These are phyloP conservation scores for Aureobasidium zeae DNA, from an alignment of 2,329 filamentous ascomycete species.

Conservation along the genomic window DNA sequence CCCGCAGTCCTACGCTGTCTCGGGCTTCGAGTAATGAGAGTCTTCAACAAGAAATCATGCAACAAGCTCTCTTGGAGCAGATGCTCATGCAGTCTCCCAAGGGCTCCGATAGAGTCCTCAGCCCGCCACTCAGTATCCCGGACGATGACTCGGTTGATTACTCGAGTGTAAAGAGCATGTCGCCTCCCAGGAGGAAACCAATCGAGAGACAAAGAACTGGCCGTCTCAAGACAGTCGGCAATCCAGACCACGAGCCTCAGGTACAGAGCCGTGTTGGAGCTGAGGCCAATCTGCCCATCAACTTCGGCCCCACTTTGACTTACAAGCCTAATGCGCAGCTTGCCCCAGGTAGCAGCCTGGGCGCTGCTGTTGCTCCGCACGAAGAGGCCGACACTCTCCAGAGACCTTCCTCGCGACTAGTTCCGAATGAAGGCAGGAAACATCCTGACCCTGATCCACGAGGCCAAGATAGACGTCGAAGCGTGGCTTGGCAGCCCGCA, in stretches of 20 bases:
- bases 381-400: background rate
- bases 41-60: slow-evolving; percentile 36
- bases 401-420: slow-evolving; percentile 16
- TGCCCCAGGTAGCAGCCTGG: slow-evolving; percentile 39
- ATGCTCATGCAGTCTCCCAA: slow-evolving; percentile 26
- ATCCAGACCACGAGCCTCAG: slow-evolving; percentile 37
- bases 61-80: slow-evolving; percentile 36
- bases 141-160: slow-evolving; percentile 61
- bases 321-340: slow-evolving; percentile 50
- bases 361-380: background rate
- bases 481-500: slow-evolving; percentile 70
- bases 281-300: slow-evolving; percentile 52
- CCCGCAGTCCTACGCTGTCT: slow-evolving; percentile 18
- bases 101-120: slow-evolving; percentile 18
- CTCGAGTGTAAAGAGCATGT: slow-evolving; percentile 52
- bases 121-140: slow-evolving; percentile 43
- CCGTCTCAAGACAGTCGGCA: slow-evolving; percentile 67
- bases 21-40: slow-evolving; percentile 31
- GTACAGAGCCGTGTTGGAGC: slow-evolving; percentile 32
- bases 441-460: slow-evolving; percentile 28
- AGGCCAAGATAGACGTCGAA: slow-evolving; percentile 48
- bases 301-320: slow-evolving; percentile 79
- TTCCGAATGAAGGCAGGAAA: slow-evolving; percentile 19
- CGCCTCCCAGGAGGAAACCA: slow-evolving; percentile 37
- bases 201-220: slow-evolving; percentile 65